A percentile compares a stretch with the other conserved stretches of the same genome.
These are phyloP conservation scores for Stephania yunnanensis DNA, from an alignment of 164 flowering plant species.

Conservation along the genomic window DNA sequence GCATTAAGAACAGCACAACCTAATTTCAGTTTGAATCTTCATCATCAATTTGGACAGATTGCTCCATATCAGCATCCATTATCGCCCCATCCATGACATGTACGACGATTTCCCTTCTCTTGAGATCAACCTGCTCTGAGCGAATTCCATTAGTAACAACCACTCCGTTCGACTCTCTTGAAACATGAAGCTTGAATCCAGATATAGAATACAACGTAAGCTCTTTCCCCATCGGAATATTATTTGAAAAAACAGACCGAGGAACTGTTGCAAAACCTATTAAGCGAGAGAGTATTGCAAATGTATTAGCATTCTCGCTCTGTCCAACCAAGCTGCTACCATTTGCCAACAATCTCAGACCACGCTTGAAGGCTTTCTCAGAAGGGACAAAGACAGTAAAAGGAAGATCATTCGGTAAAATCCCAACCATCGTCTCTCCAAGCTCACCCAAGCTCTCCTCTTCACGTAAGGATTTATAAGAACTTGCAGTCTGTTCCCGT, in stretches of 20 bases:
- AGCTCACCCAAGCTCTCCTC: constrained; percentile 39
- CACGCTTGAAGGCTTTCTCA: constrained; percentile 51
- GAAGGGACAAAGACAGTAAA: constrained; percentile 84
- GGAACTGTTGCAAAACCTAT: constrained; percentile 74
- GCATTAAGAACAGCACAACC: too few relatives aligned
- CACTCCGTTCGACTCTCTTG: constrained; percentile 36
- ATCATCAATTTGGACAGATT: constrained; percentile 44
- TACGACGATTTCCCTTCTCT: constrained; percentile 45
- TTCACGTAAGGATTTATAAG: constrained; percentile 8
- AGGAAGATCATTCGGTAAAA: constrained; percentile 78
- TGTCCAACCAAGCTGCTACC: constrained; percentile 29
- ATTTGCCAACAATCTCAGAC: constrained; percentile 37
- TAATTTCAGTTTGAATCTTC: constrained; percentile 25
- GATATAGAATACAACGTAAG: constrained; percentile 54
- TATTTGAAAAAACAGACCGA: constrained; percentile 31
- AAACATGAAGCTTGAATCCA: constrained; percentile 47
- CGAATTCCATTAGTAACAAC: constrained; percentile 53
- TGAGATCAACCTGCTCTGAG: constrained; percentile 43
- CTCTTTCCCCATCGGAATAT: constrained; percentile 30
- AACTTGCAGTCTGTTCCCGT: constrained; percentile 5
- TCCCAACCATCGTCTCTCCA: constrained; percentile 66
- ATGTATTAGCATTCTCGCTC: constrained; percentile 35
- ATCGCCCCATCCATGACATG: constrained; percentile 83
- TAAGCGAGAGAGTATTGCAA: constrained; percentile 57
- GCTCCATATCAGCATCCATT: constrained; percentile 80